Base-by-base conservation (phyloP, 2,329 filamentous ascomycete species). In the Talaromyces sp. region DNA sequence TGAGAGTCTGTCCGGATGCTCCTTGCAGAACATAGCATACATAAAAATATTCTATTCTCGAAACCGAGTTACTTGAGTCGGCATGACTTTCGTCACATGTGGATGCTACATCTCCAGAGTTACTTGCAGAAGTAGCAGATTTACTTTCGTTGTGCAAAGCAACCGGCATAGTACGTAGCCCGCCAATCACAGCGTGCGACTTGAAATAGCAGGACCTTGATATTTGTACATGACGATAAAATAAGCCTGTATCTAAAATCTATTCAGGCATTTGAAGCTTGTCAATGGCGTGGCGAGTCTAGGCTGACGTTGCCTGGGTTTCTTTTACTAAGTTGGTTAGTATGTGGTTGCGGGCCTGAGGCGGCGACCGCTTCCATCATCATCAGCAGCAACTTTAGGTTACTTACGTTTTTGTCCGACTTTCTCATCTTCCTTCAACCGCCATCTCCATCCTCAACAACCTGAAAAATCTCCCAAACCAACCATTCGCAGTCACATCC, bases 361-460 rank as follows among this genome's bases (percentile, higher is more conserved):
- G 56, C 56, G 56, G 56, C 56, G 39, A 59, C 52, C 52, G 52
- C 52, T 56, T 39, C 52, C 56, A 59, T 59, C 56, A 59, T 45
- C 22, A 45, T 41, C 35, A 59, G 56, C 39, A 57, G n/a, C 50
- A 54, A 54, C 50, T 35, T 35, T 39, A 56, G 52, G 14, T 56
- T 37, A 39, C 50, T 35, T 54, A 13, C 19, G 33, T 56, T 56
- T 56, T 56, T 56, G 52, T 56, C 52, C 52, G 33, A 56, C 33
- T 56, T 3, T 16, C 27, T 11, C 52, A 56, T 37, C 43, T 39
- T 62, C 24, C 54, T 56, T 43, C 47, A 54, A n/a, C 60, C 4
- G 24, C 60, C 65, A 54, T 60, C 50, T 64, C 45, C 39, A 65
- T 45, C 66, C 37, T 41, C 60, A 57, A 39, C 43, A 41, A 54